phyloP scores from a whole-genome alignment of 805 yeast genomes.

The Yamadazyma nakazawae region DNA sequence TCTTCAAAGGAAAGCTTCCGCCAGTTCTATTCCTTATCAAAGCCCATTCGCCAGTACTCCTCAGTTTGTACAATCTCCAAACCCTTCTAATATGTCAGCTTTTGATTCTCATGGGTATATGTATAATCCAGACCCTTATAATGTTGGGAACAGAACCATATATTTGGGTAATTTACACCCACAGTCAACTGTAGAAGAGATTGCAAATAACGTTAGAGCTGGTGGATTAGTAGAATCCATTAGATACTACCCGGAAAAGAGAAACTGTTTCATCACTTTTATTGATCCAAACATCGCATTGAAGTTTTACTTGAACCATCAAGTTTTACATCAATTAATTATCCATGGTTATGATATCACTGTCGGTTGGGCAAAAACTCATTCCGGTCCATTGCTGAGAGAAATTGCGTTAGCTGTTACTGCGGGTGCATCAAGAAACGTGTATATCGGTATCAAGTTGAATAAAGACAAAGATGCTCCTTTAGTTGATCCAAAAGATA shows the following conservation, averaged over 20 bases:
- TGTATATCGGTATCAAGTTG: slow-evolving; percentile 62
- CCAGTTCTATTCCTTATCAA: background rate
- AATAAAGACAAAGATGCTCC: slow-evolving; percentile 12
- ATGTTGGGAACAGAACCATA: slow-evolving; percentile 60
- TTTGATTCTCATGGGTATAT: slow-evolving; percentile 7
- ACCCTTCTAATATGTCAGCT: slow-evolving; percentile 3
- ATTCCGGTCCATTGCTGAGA: slow-evolving; percentile 59
- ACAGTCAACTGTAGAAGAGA: slow-evolving; percentile 63
- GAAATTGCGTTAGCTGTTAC: slow-evolving; percentile 61
- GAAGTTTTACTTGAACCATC: slow-evolving; percentile 60
- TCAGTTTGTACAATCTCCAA: background rate
- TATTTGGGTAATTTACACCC: slow-evolving; percentile 67
- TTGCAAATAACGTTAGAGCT: slow-evolving; percentile 70
- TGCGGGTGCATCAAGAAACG: slow-evolving; percentile 73
- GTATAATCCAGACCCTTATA: slow-evolving; percentile 27
- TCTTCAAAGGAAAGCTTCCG: slow-evolving; percentile 1
- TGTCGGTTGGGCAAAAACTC: slow-evolving; percentile 70
- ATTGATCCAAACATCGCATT: slow-evolving; percentile 62
- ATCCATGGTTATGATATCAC: slow-evolving; percentile 60
- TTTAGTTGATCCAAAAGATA: slow-evolving; percentile 13
- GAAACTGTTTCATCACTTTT: slow-evolving; percentile 68
- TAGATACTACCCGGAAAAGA: slow-evolving; percentile 48
- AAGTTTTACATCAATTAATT: slow-evolving; percentile 52
- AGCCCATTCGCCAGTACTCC: slow-evolving; percentile 2
- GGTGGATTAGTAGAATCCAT: slow-evolving; percentile 69